Evolutionary conservation across 768 basidiomycete species (phyloP), one percentile per base, ranked within the genome.

Genomic region (Goffeauzyma gilvescens): DNA sequence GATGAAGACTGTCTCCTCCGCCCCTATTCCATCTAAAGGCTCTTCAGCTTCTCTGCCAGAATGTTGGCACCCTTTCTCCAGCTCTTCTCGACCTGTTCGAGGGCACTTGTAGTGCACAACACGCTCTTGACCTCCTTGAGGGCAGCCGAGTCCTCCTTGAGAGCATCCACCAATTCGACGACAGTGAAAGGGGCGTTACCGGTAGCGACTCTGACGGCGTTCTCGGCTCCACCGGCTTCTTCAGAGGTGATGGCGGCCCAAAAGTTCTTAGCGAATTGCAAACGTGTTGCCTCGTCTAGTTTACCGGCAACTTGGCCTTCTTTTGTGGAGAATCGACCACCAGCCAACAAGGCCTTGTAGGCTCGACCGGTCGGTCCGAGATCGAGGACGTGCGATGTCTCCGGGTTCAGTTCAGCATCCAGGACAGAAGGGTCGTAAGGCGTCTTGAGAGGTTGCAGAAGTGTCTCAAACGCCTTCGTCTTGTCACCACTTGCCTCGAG

Each of bases 311-410:
- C n/a, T 28, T 55, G 44, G 26, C 56, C 48, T 18, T 72, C 70
- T 0, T 71, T 59, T 24, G 75, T 77, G 47, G 75, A 76, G 64
- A 76, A 93, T 58, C 89, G 85, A 0, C 87, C 87, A 5, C 87
- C 87, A 57, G 89, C 84, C 1, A 93, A 69, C 5, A 93, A 74
- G 5, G 75, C 76, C 60, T 93, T 93, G 71, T 84, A 89, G 37
- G 87, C 57, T 30, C 87, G 72, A 3, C 81, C 78, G 0, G 78
- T 73, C 53, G 85, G 83, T 1, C 84, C 74, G 10, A 86, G 70
- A 55, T 89, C 79, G 45, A 89, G 78, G 13, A 73, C 71, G 62
- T 86, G 82, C 0, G 72, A 69, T 9, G 58, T 59, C 9, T 66
- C 45, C 0, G 67, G 44, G 38, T 75, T 73, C 5, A 68, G 54